Evolutionary conservation across 495 filamentous ascomycete genomes (phyloP).

Genomic region (Venustampulla echinocandica): DNA sequence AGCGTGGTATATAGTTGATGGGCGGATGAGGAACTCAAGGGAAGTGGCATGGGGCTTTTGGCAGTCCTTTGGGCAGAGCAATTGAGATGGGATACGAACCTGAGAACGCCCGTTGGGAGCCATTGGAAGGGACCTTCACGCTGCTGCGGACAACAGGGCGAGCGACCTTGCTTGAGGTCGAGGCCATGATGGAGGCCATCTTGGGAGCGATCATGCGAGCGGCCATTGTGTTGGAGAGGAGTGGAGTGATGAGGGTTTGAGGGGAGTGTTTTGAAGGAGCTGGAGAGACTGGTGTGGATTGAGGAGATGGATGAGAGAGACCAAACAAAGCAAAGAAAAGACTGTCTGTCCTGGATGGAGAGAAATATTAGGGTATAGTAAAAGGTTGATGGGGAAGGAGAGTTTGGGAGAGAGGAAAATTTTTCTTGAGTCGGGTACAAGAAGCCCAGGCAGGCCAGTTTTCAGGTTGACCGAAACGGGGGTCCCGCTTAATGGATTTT

Average conservation of each 20-base stretch:
- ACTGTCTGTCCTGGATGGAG: too few relatives aligned
- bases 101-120: conserved; percentile 61
- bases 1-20: too few relatives aligned
- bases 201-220: conserved; percentile 64
- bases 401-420: conserved; percentile 22
- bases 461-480: not conserved
- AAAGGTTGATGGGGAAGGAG: too few relatives aligned
- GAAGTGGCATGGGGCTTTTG: too few relatives aligned
- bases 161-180: conserved; percentile 53
- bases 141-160: conserved; percentile 57
- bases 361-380: too few relatives aligned
- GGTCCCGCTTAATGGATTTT: not conserved
- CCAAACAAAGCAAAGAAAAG: too few relatives aligned
- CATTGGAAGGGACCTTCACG: conserved; percentile 38
- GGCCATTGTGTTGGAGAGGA: conserved; percentile 55
- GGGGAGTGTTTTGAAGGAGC: conserved; percentile 24
- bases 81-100: conserved; percentile 36
- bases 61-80: too few relatives aligned
- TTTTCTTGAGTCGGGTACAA: conserved; percentile 23
- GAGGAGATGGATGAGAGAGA: not conserved
- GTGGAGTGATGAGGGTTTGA: conserved; percentile 29
- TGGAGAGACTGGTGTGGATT: conserved; percentile 15
- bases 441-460: not conserved
- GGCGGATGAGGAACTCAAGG: too few relatives aligned
- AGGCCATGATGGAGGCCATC: conserved; percentile 61